These are phyloP conservation scores for Colletotrichum eremochloae DNA, from an alignment of 2,329 filamentous ascomycete genomes.

Conservation along the genomic window DNA sequence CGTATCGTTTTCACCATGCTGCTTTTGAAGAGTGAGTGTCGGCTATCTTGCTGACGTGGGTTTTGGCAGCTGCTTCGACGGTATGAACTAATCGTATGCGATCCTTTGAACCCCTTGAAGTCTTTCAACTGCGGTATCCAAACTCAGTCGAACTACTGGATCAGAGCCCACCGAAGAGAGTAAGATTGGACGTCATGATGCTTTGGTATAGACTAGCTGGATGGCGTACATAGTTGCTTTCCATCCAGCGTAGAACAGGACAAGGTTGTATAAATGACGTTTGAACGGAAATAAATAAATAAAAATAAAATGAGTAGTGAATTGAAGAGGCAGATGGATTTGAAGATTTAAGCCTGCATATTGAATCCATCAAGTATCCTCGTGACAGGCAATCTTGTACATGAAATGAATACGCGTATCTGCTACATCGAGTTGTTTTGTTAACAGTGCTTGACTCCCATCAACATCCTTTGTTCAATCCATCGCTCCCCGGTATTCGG, in stretches of 20 bases:
- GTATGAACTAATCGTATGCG: slow-evolving; percentile 50
- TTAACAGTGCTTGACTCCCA: neutral
- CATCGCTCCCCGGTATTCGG: no score
- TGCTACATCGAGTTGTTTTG: neutral
- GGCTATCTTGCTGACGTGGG: slow-evolving; percentile 1
- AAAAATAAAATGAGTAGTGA: neutral
- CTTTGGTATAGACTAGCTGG: neutral
- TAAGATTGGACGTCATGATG: neutral
- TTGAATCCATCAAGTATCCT: neutral
- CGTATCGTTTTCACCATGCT: neutral
- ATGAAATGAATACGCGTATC: neutral
- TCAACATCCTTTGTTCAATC: neutral
- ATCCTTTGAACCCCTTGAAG: slow-evolving; percentile 50
- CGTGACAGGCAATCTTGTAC: neutral
- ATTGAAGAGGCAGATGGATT: neutral
- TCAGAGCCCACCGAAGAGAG: slow-evolving; percentile 20
- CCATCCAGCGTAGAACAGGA: neutral
- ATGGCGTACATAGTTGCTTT: neutral
- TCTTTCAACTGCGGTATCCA: slow-evolving; percentile 50
- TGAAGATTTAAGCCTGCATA: no score
- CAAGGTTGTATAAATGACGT: no score
- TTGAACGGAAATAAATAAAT: neutral
- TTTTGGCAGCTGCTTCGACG: slow-evolving; percentile 46
- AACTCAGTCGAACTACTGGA: slow-evolving; percentile 49
- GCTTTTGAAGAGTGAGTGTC: neutral